Base-by-base conservation (phyloP, 257 asterid genomes). In the Rhazya stricta region DNA sequence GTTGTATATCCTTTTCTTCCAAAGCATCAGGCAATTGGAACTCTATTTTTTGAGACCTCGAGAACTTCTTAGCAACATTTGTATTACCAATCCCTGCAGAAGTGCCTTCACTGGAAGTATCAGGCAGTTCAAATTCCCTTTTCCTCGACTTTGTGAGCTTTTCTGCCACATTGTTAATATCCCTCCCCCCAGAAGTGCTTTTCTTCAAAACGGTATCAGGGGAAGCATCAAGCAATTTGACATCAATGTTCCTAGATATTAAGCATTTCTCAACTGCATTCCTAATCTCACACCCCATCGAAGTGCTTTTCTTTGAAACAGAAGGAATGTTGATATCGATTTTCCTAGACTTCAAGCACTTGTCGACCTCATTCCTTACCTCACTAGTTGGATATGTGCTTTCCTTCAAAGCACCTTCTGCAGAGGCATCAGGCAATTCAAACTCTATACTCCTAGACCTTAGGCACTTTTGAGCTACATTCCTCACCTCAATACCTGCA, bases 401-500 rank as follows among this genome's bases (percentile, higher is more conserved):
- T 60, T 46, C 54, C n/a, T 30, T 51, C 48, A 67, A 13, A 60
- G 61, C 58, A 51, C 58, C 7, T 54, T 13, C 18, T 23, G 61
- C 9, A 11, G 65, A 9, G 53, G 18, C 23, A 46, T 37, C 56
- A 53, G 68, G 6, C 29, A 42, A 48, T 32, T 71, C 76, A 65
- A 37, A 72, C 62, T 72, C 62, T 41, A 68, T 27, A 34, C 5
- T 46, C 75, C 80, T 62, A 60, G 80, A 76, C 72, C 79, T 79
- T 53, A 71, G 54, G 56, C 81, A 50, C 75, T 76, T 77, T 46
- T 48, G 66, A 15, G 18, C 54, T 10, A 29, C 2, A 61, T 78
- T 57, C 3, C 71, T 29, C 27, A 63, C 77, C 56, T 30, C 79
- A 25, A 65, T 70, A 56, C 67, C 56, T 11, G 34, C 36, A 61